These are phyloP conservation scores for Globisporangium echinulatum DNA, from an alignment of 352 stramenopile genomes.

Conservation along the genomic window DNA sequence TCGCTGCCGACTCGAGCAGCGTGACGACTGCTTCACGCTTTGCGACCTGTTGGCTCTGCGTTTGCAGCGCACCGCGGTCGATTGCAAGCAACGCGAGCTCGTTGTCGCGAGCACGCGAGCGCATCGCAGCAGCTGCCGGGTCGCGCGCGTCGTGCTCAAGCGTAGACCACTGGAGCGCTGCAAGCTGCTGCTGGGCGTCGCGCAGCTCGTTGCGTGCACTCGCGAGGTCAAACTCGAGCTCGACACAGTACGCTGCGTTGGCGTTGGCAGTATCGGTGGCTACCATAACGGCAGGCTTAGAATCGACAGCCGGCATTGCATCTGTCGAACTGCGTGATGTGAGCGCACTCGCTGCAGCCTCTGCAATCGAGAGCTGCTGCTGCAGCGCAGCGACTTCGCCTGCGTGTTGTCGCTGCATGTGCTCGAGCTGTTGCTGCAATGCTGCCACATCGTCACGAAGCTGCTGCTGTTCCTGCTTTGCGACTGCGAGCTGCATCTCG, in stretches of 20 bases:
- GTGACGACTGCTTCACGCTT: slow-evolving; percentile 6
- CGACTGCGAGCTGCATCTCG: not conserved
- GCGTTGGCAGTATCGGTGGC: not conserved
- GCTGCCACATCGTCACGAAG: slow-evolving; percentile 1
- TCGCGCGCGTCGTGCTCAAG: not conserved
- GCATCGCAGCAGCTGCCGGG: not conserved
- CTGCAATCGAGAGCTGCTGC: not conserved
- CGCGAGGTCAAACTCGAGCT: slow-evolving; percentile 15
- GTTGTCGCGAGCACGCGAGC: slow-evolving; percentile 1
- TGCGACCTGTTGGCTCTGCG: not conserved
- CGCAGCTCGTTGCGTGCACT: slow-evolving; percentile 12
- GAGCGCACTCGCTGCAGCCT: not conserved
- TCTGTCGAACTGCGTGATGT: slow-evolving; percentile 5
- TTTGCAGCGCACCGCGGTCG: not conserved
- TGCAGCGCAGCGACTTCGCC: not conserved
- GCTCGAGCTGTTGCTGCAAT: slow-evolving; percentile 5
- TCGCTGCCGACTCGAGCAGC: slow-evolving; percentile 3
- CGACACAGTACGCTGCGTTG: slow-evolving; percentile 8
- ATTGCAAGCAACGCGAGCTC: not conserved
- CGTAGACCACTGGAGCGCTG: slow-evolving; percentile 2
- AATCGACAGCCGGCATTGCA: not conserved
- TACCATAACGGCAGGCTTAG: no score
- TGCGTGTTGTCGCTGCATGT: slow-evolving; percentile 1
- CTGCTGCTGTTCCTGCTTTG: not conserved
- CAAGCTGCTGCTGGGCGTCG: slow-evolving; percentile 5